Percentiles rank a stretch among this genome's conserved stretches.
phyloP scores from a whole-genome alignment of 2,329 filamentous ascomycete genomes.

The Pseudogymnoascus pannorum region DNA sequence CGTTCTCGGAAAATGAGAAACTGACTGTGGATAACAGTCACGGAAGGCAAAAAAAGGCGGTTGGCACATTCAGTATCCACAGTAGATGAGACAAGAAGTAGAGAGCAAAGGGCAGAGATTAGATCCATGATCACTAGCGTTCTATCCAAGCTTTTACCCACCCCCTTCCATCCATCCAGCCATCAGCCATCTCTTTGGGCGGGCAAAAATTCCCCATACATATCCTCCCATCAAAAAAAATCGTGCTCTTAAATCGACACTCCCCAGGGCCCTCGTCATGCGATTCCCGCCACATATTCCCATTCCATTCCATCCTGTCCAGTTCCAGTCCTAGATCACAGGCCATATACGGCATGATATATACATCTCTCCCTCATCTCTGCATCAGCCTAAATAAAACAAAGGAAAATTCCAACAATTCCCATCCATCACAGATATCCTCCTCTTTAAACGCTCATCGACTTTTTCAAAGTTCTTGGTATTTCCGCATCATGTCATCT shows the following conservation, averaged over 20 bases:
- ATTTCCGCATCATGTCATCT: neutral
- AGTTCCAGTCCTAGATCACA: neutral
- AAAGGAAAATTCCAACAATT: neutral
- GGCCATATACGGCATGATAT: slow-evolving; percentile 7
- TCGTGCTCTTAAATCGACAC: neutral
- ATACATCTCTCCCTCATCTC: neutral
- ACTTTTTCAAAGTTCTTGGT: neutral
- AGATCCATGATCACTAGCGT: slow-evolving; percentile 9
- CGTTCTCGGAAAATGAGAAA: too few relatives aligned
- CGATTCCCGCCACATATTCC: neutral
- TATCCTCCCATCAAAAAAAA: neutral
- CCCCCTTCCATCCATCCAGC: neutral
- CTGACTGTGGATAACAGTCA: too few relatives aligned
- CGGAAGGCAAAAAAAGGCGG: too few relatives aligned
- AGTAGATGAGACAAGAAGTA: too few relatives aligned
- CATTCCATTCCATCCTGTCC: neutral
- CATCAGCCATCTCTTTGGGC: slow-evolving; percentile 1
- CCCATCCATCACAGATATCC: neutral
- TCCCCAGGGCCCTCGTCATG: neutral
- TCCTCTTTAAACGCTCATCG: slow-evolving; percentile 9
- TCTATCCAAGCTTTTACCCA: slow-evolving; percentile 5
- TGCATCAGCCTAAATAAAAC: neutral
- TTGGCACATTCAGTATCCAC: too few relatives aligned
- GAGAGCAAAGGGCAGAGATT: neutral
- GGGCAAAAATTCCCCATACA: slow-evolving; percentile 1